Conservation (phyloP, 345 rosid genomes). For the Lepidium didymum region DNA sequence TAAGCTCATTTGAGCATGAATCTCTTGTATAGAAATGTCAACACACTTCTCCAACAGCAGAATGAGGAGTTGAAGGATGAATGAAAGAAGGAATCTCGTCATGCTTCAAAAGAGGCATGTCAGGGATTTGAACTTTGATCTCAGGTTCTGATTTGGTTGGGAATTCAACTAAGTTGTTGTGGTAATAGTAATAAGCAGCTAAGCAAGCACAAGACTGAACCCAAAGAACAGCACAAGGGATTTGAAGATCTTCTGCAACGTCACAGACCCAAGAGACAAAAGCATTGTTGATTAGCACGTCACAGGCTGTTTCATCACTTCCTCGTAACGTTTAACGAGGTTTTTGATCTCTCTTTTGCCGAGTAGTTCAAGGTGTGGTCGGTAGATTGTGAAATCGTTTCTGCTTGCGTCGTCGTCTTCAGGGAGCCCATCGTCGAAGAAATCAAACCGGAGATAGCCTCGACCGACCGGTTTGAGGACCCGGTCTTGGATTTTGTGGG, state of each 20-base stretch:
- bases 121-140: constrained; percentile 58
- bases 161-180: constrained; percentile 42
- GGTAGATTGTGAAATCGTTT: constrained; percentile 8
- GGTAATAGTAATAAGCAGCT: constrained; percentile 56
- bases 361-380: constrained; percentile 44
- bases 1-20: no score
- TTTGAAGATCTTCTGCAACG: constrained; percentile 54
- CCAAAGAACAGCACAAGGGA: constrained; percentile 90
- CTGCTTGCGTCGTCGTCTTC: constrained; percentile 49
- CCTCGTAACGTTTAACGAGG: constrained; percentile 41
- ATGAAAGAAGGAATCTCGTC: constrained; percentile 83
- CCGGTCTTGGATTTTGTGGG: constrained; percentile 38
- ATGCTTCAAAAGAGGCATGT: constrained; percentile 57
- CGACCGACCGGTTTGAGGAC: constrained; percentile 49
- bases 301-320: constrained; percentile 49
- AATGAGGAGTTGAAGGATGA: constrained; percentile 46
- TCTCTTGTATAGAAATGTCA: no score
- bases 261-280: constrained; percentile 85
- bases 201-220: constrained; percentile 85
- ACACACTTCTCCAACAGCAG: constrained; percentile 34
- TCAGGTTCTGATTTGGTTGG: constrained; percentile 49
- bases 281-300: constrained; percentile 79
- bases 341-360: constrained; percentile 41
- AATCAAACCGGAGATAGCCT: constrained; percentile 62
- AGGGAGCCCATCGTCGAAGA: constrained; percentile 55